A percentile compares a stretch with the other conserved stretches of the same genome.
phyloP scores from a whole-genome alignment of 306 rosid species.

The Lathyrus oleraceus region DNA sequence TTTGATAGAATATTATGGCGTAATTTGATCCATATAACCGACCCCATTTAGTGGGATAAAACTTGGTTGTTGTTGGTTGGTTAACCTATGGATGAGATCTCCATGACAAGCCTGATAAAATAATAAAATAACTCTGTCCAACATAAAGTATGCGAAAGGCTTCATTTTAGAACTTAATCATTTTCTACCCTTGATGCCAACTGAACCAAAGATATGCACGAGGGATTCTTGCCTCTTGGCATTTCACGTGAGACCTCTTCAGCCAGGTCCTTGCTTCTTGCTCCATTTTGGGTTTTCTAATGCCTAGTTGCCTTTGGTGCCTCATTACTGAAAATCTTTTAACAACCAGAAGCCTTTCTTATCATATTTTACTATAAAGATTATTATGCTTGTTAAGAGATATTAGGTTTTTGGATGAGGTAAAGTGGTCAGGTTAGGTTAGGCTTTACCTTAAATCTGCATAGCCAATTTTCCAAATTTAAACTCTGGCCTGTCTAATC shows the following conservation, averaged over 20 bases:
- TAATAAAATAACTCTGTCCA: neutral
- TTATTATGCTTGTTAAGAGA: neutral
- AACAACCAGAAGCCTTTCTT: neutral
- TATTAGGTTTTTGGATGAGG: slow-evolving; percentile 10
- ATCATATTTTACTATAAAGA: neutral
- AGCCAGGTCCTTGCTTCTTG: neutral
- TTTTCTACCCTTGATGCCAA: neutral
- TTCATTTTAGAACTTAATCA: neutral
- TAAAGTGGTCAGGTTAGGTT: neutral
- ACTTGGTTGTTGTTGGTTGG: too few species aligned
- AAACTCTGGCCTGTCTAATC: neutral
- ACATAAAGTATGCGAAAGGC: neutral
- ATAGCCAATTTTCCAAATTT: neutral
- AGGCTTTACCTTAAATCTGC: neutral
- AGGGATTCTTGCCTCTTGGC: neutral
- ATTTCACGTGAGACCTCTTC: neutral
- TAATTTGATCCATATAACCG: too few species aligned
- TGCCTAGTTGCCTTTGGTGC: neutral
- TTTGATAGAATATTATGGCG: too few species aligned
- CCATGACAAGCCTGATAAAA: slow-evolving; percentile 8
- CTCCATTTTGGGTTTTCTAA: neutral
- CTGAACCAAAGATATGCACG: neutral
- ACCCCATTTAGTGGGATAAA: too few species aligned
- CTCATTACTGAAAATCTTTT: neutral
- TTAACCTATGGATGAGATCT: slow-evolving; percentile 1